Percentiles rank a stretch among this genome's conserved stretches.
Evolutionary conservation across 768 basidiomycete species (phyloP).

Genomic region (Galerina sulciceps): DNA sequence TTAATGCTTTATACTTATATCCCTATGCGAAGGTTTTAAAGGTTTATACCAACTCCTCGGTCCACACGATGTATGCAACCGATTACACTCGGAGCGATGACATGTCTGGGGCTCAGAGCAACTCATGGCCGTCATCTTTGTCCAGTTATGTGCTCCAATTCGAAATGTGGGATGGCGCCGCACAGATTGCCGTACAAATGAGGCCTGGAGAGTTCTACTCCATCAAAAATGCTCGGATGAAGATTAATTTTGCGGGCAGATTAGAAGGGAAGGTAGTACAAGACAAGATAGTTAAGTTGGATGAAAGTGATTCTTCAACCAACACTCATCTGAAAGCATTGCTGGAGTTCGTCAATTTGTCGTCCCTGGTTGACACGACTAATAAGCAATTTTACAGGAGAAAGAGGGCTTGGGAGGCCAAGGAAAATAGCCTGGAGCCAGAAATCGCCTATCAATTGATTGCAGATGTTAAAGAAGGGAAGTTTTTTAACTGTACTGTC

Average conservation of each 20-base stretch:
- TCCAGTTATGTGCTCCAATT: slow-evolving; percentile 52
- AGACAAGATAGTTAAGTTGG: slow-evolving; percentile 47
- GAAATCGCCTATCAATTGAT: slow-evolving; percentile 51
- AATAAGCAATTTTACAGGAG: slow-evolving; percentile 40
- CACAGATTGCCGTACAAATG: slow-evolving; percentile 44
- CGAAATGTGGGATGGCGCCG: slow-evolving; percentile 63
- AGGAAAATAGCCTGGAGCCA: slow-evolving; percentile 25
- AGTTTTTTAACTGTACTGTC: slow-evolving; percentile 58
- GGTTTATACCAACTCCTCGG: slow-evolving; percentile 35
- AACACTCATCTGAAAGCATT: slow-evolving; percentile 49
- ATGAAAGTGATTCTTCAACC: slow-evolving; percentile 38
- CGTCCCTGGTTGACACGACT: slow-evolving; percentile 3
- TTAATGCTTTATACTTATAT: background rate
- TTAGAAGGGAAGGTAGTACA: slow-evolving; percentile 59
- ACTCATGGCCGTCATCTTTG: slow-evolving; percentile 53
- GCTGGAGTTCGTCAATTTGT: slow-evolving; percentile 47
- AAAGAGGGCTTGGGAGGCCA: slow-evolving; percentile 47
- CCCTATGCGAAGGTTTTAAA: slow-evolving; percentile 48
- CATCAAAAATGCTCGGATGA: slow-evolving; percentile 57
- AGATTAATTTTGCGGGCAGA: slow-evolving; percentile 34
- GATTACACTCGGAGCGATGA: slow-evolving; percentile 59
- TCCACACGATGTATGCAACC: slow-evolving; percentile 61
- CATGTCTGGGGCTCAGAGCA: slow-evolving; percentile 34
- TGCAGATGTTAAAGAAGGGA: slow-evolving; percentile 44
- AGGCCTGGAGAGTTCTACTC: slow-evolving; percentile 52